These are phyloP conservation scores for Fomitopsis serialis DNA, from an alignment of 768 basidiomycete species.

Conservation along the genomic window DNA sequence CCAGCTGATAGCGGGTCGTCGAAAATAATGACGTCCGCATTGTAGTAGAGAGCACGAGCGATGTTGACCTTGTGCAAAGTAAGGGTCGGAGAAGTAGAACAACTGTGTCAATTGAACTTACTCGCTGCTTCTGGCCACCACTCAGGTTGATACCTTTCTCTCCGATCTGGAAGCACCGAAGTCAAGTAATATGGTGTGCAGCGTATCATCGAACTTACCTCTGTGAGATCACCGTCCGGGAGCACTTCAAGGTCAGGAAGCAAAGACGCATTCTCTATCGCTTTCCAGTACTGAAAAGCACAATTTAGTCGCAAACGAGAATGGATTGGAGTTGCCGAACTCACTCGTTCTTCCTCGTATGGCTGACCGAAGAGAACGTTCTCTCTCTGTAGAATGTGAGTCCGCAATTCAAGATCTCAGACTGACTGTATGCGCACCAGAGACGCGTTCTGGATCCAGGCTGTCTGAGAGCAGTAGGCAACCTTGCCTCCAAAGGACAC, in stretches of 20 bases:
- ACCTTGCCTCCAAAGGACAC: constrained; percentile 59
- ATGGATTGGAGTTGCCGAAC: neutral
- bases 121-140: constrained; percentile 64
- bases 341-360: constrained; percentile 46
- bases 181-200: neutral
- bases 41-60: constrained; percentile 61
- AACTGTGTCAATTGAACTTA: constrained; percentile 16
- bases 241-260: constrained; percentile 60
- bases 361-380: constrained; percentile 65
- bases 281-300: constrained; percentile 51
- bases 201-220: constrained; percentile 33
- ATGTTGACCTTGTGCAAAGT: constrained; percentile 48
- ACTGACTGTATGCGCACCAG: constrained; percentile 33
- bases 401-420: neutral
- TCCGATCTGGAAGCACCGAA: constrained; percentile 42
- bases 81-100: too few relatives aligned
- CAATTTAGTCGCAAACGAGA: neutral
- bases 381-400: constrained; percentile 23
- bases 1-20: constrained; percentile 66
- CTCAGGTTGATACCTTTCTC: constrained; percentile 65
- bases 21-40: constrained; percentile 55
- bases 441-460: constrained; percentile 73
- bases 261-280: constrained; percentile 52
- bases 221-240: constrained; percentile 67
- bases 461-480: constrained; percentile 68